Percentiles rank a stretch among this genome's conserved stretches.
These are phyloP conservation scores for Leptomonas seymouri DNA, from an alignment of 208 protist species.

Conservation along the genomic window DNA sequence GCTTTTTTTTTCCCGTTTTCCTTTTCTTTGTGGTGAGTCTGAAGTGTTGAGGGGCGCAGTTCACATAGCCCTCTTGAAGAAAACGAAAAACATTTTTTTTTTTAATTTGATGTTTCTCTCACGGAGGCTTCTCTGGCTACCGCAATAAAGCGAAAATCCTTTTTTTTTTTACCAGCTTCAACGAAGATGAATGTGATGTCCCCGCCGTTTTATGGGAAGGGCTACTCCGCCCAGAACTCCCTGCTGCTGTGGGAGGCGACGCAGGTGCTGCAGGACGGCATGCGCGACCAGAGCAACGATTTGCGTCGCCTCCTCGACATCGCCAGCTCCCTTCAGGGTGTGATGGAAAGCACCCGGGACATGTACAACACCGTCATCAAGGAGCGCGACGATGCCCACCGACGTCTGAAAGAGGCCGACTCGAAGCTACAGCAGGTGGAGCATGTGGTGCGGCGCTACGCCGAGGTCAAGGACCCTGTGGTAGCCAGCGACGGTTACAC, in stretches of 20 bases:
- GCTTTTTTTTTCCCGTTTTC: too few species aligned
- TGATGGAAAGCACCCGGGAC: constrained; percentile 62
- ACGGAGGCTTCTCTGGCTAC: neutral
- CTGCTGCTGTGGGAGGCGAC: constrained; percentile 59
- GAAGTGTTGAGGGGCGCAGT: too few species aligned
- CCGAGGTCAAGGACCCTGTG: constrained; percentile 71
- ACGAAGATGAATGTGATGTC: constrained; percentile 32
- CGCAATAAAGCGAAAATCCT: too few species aligned
- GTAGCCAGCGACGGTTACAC: constrained; percentile 90
- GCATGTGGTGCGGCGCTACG: constrained; percentile 71
- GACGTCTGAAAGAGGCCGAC: constrained; percentile 56
- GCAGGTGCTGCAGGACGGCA: constrained; percentile 53
- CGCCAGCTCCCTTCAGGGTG: constrained; percentile 45
- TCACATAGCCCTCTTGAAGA: too few species aligned
- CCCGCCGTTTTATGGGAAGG: constrained; percentile 26
- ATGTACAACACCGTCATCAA: constrained; percentile 73
- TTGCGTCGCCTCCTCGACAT: constrained; percentile 48
- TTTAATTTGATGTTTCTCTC: too few species aligned
- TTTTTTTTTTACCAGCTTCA: constrained; percentile 2
- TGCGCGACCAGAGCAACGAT: constrained; percentile 36
- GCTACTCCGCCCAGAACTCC: constrained; percentile 22
- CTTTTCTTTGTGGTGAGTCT: too few species aligned
- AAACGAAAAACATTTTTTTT: too few species aligned
- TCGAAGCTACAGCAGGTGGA: constrained; percentile 65
- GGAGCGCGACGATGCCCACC: constrained; percentile 59